Percentiles rank a stretch among this genome's conserved stretches.
Evolutionary conservation across 2,329 filamentous ascomycete species (phyloP).

Genomic region (Sporothrix mexicana): DNA sequence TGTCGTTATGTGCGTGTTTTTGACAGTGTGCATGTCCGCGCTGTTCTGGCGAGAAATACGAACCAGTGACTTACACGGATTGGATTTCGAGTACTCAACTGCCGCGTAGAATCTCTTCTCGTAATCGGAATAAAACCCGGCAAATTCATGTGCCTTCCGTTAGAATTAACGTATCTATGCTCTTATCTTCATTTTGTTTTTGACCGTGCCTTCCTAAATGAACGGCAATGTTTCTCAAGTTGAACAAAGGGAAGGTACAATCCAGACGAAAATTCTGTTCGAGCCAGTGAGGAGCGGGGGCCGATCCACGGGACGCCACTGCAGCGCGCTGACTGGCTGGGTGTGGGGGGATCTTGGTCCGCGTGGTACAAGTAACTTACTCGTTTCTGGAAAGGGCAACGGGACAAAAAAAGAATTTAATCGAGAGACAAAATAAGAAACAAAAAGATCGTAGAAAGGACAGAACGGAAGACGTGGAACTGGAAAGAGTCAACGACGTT

Average conservation of each 20-base stretch:
- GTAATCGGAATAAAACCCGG: neutral
- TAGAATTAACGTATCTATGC: neutral
- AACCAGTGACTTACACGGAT: constrained; percentile 19
- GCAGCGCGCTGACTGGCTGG: constrained; percentile 35
- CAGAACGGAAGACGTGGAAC: neutral
- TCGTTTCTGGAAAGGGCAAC: neutral
- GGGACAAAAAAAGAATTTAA: too few relatives aligned
- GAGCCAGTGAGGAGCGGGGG: constrained; percentile 36
- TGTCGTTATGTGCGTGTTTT: neutral
- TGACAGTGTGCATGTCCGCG: neutral
- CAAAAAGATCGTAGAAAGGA: neutral
- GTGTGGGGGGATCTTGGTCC: constrained; percentile 23
- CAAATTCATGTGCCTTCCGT: constrained; percentile 7
- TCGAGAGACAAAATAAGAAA: neutral
- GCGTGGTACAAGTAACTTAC: constrained; percentile 6
- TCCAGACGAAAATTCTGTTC: constrained; percentile 17
- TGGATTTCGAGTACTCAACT: neutral
- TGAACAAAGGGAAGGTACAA: neutral
- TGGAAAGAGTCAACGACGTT: neutral
- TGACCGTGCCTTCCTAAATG: neutral
- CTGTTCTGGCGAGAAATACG: neutral
- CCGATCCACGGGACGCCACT: constrained; percentile 38
- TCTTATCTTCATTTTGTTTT: neutral
- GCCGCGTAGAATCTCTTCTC: neutral
- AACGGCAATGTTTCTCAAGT: neutral